Percentiles rank a stretch among this genome's conserved stretches.
phyloP scores from a whole-genome alignment of 2,329 filamentous ascomycete species.

The Pyrenophora graminea region DNA sequence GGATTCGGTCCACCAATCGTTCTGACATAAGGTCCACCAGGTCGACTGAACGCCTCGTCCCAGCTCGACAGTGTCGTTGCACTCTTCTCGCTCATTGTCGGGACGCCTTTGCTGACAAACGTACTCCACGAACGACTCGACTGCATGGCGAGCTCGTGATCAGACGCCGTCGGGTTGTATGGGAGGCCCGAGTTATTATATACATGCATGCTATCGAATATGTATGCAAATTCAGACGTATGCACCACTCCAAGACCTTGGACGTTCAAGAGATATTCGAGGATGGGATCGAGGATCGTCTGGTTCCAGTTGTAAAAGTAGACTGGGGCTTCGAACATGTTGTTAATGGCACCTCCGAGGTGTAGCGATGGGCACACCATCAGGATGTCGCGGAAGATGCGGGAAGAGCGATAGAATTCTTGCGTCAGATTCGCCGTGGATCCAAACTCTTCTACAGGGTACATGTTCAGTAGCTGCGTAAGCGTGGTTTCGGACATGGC shows the following conservation, averaged over 20 bases:
- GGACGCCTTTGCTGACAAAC: conserved; percentile 49
- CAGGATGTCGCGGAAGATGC: conserved; percentile 58
- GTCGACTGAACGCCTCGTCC: conserved; percentile 43
- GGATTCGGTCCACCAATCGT: conserved; percentile 51
- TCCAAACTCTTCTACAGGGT: conserved; percentile 51
- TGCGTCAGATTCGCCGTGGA: conserved; percentile 47
- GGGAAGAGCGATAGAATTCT: conserved; percentile 57
- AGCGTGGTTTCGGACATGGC: conserved; percentile 36
- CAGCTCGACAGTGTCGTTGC: conserved; percentile 38
- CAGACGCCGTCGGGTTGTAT: conserved; percentile 42
- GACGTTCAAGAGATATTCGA: conserved; percentile 40
- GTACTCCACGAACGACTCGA: conserved; percentile 55
- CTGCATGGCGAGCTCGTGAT: conserved; percentile 48
- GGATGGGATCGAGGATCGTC: conserved; percentile 55
- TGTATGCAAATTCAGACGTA: conserved; percentile 59
- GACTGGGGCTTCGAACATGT: conserved; percentile 45
- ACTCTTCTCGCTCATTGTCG: conserved; percentile 20
- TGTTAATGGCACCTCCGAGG: conserved; percentile 48
- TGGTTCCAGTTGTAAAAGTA: conserved; percentile 61
- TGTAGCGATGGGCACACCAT: conserved; percentile 56
- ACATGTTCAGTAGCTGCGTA: conserved; percentile 35
- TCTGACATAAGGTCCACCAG: conserved; percentile 27
- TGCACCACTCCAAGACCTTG: conserved; percentile 55
- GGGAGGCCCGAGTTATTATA: conserved; percentile 49
- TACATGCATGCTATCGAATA: conserved; percentile 50